Evolutionary conservation across 257 asterid species (phyloP).

Genomic region (Solanum tarijense): DNA sequence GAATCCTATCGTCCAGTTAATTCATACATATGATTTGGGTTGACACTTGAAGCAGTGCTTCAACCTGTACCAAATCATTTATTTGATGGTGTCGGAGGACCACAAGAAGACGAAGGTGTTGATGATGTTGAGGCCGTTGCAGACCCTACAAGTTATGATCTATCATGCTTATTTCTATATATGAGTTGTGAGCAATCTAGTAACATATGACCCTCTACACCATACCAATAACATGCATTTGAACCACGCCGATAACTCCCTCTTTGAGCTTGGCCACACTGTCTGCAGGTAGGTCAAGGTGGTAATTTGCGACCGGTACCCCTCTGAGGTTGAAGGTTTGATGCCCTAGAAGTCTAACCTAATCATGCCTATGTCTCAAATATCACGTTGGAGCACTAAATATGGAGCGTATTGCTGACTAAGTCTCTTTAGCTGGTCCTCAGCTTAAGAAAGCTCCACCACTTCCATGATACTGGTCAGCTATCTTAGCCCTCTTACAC

Average conservation of each 20-base stretch:
- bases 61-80: background rate
- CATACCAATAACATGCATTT: background rate
- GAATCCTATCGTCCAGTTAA: background rate
- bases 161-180: background rate
- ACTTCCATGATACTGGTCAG: background rate
- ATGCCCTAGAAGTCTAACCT: background rate
- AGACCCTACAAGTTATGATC: background rate
- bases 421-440: background rate
- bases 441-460: background rate
- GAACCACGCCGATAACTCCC: background rate
- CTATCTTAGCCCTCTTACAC: background rate
- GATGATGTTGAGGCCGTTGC: background rate
- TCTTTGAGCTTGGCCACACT: background rate
- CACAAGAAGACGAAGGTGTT: background rate
- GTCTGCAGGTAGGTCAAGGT: background rate
- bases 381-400: background rate
- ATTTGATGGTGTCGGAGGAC: background rate
- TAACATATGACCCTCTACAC: background rate
- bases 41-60: background rate
- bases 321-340: background rate
- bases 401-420: no score
- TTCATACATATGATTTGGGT: background rate
- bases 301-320: background rate
- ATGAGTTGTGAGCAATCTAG: background rate
- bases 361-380: background rate